A percentile compares a stretch with the other conserved stretches of the same genome.
Evolutionary conservation across 2,329 filamentous ascomycete species (phyloP).

Genomic region (Zymoseptoria tritici): DNA sequence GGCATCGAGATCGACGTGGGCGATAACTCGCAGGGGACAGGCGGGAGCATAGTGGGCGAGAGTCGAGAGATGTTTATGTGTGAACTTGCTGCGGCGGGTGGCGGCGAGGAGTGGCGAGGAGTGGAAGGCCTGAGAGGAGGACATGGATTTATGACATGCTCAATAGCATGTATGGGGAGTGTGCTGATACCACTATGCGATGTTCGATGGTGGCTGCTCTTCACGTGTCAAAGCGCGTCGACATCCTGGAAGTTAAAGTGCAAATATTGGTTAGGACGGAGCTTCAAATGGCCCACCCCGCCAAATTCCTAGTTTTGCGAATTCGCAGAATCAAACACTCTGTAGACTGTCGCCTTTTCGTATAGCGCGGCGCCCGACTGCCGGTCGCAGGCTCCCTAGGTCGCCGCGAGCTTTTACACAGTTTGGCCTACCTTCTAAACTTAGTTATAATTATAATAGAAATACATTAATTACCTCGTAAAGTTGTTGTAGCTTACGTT

Average conservation of each 20-base stretch:
- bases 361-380: too few relatives aligned
- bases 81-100: conserved; percentile 61
- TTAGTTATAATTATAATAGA: too few relatives aligned
- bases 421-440: too few relatives aligned
- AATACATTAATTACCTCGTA: too few relatives aligned
- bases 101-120: conserved; percentile 24
- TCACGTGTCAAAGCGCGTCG: background rate
- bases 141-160: conserved; percentile 10
- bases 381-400: too few relatives aligned
- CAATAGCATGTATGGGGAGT: background rate
- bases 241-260: background rate
- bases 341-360: too few relatives aligned
- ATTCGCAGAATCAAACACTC: too few relatives aligned
- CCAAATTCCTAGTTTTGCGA: too few relatives aligned
- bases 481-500: too few relatives aligned
- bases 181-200: background rate
- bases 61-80: conserved; percentile 72
- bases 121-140: conserved; percentile 22
- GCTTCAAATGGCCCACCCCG: too few relatives aligned
- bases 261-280: too few relatives aligned
- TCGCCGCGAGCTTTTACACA: too few relatives aligned
- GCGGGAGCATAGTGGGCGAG: conserved; percentile 63
- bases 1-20: conserved; percentile 90
- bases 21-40: conserved; percentile 76
- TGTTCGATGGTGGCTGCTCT: background rate